These are phyloP conservation scores for Trifolium dubium DNA, from an alignment of 306 rosid genomes.

Conservation along the genomic window DNA sequence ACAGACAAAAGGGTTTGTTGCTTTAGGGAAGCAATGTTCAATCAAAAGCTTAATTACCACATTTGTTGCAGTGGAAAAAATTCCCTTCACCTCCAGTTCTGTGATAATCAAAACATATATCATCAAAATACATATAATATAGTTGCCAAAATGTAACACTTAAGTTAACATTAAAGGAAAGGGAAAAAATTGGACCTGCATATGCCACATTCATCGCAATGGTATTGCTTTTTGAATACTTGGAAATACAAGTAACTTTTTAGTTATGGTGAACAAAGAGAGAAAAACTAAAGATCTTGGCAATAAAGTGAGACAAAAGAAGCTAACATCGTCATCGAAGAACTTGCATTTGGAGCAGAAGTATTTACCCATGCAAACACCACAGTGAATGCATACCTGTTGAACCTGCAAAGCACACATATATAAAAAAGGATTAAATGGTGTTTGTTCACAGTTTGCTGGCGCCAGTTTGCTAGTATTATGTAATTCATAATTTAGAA, in stretches of 20 bases:
- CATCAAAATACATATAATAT: conserved; percentile 4
- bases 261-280: neutral
- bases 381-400: conserved; percentile 71
- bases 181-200: conserved; percentile 56
- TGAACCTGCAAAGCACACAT: conserved; percentile 59
- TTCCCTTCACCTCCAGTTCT: conserved; percentile 76
- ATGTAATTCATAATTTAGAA: no score
- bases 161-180: conserved; percentile 22
- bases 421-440: neutral
- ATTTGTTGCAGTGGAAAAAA: conserved; percentile 70
- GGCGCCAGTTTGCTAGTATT: no score
- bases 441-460: no score
- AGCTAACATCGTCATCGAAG: conserved; percentile 70
- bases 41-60: conserved; percentile 60
- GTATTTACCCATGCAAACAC: conserved; percentile 82
- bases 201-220: conserved; percentile 82
- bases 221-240: conserved; percentile 67
- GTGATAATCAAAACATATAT: conserved; percentile 7
- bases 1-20: conserved; percentile 9
- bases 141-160: neutral
- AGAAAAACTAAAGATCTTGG: neutral
- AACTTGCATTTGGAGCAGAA: conserved; percentile 80
- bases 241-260: conserved; percentile 18
- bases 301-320: conserved; percentile 33
- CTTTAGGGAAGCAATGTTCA: conserved; percentile 2